These are phyloP conservation scores for Melianthus villosus DNA, from an alignment of 441 rosid genomes.

Conservation along the genomic window DNA sequence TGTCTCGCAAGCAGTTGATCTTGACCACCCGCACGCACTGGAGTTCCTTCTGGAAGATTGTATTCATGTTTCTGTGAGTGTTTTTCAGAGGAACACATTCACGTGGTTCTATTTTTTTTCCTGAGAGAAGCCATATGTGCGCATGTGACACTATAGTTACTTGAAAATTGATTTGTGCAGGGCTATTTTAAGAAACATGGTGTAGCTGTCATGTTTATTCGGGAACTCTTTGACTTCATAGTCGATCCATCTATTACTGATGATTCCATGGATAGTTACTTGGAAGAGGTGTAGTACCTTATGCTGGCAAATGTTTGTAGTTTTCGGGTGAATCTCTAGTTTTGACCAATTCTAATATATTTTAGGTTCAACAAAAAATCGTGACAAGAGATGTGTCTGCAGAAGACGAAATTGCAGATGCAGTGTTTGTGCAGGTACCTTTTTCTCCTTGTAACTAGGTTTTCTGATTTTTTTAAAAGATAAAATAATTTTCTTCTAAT, in stretches of 20 bases:
- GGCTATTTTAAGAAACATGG: conserved; percentile 82
- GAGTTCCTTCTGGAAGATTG: conserved; percentile 86
- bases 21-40: conserved; percentile 81
- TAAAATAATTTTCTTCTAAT: no score
- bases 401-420: conserved; percentile 90
- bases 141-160: no score
- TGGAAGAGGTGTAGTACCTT: conserved; percentile 51
- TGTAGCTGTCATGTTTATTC: conserved; percentile 76
- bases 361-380: conserved; percentile 63
- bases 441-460: no score
- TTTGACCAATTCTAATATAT: conserved; percentile 9
- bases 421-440: conserved; percentile 76
- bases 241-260: conserved; percentile 75
- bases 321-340: not conserved
- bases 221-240: conserved; percentile 83
- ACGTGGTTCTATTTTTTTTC: no score
- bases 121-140: no score
- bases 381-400: conserved; percentile 40
- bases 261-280: conserved; percentile 55
- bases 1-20: conserved; percentile 89
- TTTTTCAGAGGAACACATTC: no score
- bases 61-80: conserved; percentile 71
- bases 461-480: no score
- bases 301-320: not conserved
- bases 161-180: conserved; percentile 19